Base-by-base conservation (phyloP, 371 early-diverging fungal genomes). In the Circinella umbellata region DNA sequence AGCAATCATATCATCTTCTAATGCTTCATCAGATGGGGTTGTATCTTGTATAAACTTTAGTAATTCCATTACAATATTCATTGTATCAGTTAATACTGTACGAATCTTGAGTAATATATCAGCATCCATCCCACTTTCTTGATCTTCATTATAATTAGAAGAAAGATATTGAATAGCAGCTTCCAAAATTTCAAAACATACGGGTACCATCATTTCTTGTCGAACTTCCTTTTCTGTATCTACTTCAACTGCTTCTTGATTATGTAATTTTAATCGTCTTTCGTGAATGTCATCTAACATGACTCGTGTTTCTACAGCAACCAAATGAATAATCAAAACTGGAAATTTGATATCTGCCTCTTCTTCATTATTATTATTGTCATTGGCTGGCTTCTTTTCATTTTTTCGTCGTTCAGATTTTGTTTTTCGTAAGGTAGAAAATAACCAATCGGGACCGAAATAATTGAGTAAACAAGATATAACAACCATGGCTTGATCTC, bases 281-380 rank as follows among this genome's bases (percentile, higher is more conserved):
- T 83, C 82, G 8, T 81, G 74, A 37, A 83, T 69, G 39, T 84
- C 78, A 55, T 88, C 88, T 11, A 86, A 60, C 69, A 86, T 77
- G 3, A 88, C 75, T 15, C 86, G 85, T 17, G 83, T 70, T 69
- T 88, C 88, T 17, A 83, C 83, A 11, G 86, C 70, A 4, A 82
- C 81, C 10, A 85, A 35, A 48, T 86, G 84, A 14, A 85, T 75
- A 10, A 88, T 36, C 17, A 88, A 61, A 1, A 79, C 77, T 8
- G 81, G 82, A 46, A 85, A 86, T 27, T 78, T 75, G 42, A 79
- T 79, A 11, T 73, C 70, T 0, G 66, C 66, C 13, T 73, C 69
- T 6, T 65, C 15, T n/a, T 47, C 9, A 47, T 14, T 37, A 4
- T 63, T 59, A 20, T 46, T 68, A 9, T 51, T 17, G 27, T 67